Conservation (phyloP, 2,329 filamentous ascomycete species). For the Ceratocystiopsis sp. region DNA sequence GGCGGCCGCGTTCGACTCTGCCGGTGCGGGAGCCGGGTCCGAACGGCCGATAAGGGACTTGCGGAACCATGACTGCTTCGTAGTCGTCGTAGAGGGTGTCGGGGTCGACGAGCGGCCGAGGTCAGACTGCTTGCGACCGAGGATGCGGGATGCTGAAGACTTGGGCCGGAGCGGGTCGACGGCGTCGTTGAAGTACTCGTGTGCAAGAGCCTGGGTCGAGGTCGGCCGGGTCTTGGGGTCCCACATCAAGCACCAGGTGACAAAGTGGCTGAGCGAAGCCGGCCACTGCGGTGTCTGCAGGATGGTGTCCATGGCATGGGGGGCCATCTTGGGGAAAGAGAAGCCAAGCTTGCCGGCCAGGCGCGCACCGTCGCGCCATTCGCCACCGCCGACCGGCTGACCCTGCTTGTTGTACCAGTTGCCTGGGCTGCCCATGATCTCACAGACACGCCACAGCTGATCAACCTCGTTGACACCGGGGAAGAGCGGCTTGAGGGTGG, state of each 20-base stretch:
- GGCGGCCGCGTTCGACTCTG: constrained; percentile 33
- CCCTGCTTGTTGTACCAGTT: constrained; percentile 95
- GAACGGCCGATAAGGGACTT: constrained; percentile 78
- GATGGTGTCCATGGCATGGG: constrained; percentile 89
- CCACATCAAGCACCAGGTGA: constrained; percentile 99
- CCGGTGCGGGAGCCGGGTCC: constrained; percentile 26
- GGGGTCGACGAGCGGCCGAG: constrained; percentile 40
- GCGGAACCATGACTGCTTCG: constrained; percentile 93
- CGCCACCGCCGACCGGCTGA: constrained; percentile 73
- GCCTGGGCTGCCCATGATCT: constrained; percentile 97
- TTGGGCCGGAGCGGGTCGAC: constrained; percentile 86
- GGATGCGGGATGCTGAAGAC: constrained; percentile 66
- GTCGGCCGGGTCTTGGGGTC: constrained; percentile 85
- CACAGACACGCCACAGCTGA: constrained; percentile 95
- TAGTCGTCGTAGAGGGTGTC: constrained; percentile 38
- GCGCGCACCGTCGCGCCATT: constrained; percentile 89
- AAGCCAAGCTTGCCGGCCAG: constrained; percentile 93
- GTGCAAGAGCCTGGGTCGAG: constrained; percentile 80
- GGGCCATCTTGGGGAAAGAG: constrained; percentile 98
- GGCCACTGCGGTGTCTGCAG: constrained; percentile 87
- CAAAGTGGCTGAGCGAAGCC: constrained; percentile 69
- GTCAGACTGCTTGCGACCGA: constrained; percentile 83
- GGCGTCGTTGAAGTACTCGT: constrained; percentile 89
- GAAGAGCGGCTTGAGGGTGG: constrained; percentile 90
- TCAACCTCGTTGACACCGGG: constrained; percentile 97